Evolutionary conservation across 257 asterid species (phyloP).

Genomic region (Solanum pennellii): DNA sequence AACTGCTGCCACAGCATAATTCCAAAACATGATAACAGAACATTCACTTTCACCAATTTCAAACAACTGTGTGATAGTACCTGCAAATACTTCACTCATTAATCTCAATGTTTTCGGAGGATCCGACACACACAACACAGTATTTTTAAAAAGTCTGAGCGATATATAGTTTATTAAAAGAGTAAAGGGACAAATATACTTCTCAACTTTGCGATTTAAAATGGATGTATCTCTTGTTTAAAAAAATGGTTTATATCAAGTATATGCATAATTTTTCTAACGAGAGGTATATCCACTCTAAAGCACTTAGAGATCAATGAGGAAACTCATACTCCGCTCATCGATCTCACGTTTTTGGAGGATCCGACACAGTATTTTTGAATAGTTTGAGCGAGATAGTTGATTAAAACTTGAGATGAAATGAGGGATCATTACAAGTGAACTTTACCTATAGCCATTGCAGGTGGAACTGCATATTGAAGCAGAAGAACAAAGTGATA

Average conservation of each 20-base stretch:
- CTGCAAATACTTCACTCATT: neutral
- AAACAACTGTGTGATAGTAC: conserved; percentile 17
- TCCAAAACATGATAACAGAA: conserved; percentile 23
- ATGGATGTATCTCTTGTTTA: too few species aligned
- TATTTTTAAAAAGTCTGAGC: neutral
- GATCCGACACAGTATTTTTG: neutral
- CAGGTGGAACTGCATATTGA: conserved; percentile 13
- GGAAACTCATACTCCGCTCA: neutral
- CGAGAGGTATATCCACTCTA: neutral
- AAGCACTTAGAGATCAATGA: neutral
- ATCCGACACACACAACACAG: neutral
- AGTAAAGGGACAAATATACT: too few species aligned
- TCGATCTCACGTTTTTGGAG: neutral
- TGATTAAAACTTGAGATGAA: neutral
- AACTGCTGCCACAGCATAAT: conserved; percentile 14
- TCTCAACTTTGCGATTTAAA: too few species aligned
- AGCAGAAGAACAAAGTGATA: conserved; percentile 18
- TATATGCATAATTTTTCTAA: neutral
- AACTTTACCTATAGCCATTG: conserved; percentile 11
- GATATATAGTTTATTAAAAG: too few species aligned
- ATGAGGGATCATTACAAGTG: neutral
- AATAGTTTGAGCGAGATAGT: neutral
- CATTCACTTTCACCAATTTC: conserved; percentile 23
- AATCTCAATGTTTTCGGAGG: neutral
- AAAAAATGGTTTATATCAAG: too few species aligned